A percentile compares a stretch with the other conserved stretches of the same genome.
These are phyloP conservation scores for Wickerhamiella siamensis DNA, from an alignment of 805 yeast species.

Conservation along the genomic window DNA sequence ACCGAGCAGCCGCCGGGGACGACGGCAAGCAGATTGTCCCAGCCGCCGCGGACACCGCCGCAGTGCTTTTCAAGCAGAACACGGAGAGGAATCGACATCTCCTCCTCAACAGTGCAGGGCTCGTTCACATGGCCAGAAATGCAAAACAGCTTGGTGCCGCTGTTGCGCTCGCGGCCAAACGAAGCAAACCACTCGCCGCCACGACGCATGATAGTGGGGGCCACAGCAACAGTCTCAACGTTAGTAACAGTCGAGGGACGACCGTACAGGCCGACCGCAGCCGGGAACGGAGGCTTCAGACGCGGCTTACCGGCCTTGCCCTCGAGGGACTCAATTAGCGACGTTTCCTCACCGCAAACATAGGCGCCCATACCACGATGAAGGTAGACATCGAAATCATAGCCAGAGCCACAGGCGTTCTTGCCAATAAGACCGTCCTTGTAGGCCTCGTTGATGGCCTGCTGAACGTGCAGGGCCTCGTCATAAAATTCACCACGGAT, in stretches of 20 bases:
- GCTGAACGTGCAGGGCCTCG: slow-evolving; percentile 60
- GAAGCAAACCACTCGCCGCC: slow-evolving; percentile 80
- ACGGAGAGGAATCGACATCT: slow-evolving; percentile 76
- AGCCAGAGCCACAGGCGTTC: slow-evolving; percentile 79
- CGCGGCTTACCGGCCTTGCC: slow-evolving; percentile 92
- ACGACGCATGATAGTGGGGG: slow-evolving; percentile 78
- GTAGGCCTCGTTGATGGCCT: slow-evolving; percentile 80
- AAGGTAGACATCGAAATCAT: slow-evolving; percentile 65
- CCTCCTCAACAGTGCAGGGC: slow-evolving; percentile 89
- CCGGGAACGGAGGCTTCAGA: slow-evolving; percentile 90
- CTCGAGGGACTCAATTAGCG: slow-evolving; percentile 74
- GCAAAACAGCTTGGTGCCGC: slow-evolving; percentile 73
- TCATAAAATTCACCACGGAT: slow-evolving; percentile 83
- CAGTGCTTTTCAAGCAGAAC: slow-evolving; percentile 79
- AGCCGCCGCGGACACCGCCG: slow-evolving; percentile 83
- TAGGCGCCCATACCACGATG: slow-evolving; percentile 94
- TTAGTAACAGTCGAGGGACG: slow-evolving; percentile 85
- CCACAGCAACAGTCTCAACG: slow-evolving; percentile 82
- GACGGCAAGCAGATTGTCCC: slow-evolving; percentile 81
- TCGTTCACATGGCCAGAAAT: slow-evolving; percentile 83
- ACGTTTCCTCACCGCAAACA: slow-evolving; percentile 86
- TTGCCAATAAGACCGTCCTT: slow-evolving; percentile 67
- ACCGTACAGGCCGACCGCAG: slow-evolving; percentile 83
- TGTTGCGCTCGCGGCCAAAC: slow-evolving; percentile 73
- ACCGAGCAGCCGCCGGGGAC: slow-evolving; percentile 88